A percentile compares a stretch with the other conserved stretches of the same genome.
Conservation (phyloP, 2,329 filamentous ascomycete species). For the Penicillium verrucosum region DNA sequence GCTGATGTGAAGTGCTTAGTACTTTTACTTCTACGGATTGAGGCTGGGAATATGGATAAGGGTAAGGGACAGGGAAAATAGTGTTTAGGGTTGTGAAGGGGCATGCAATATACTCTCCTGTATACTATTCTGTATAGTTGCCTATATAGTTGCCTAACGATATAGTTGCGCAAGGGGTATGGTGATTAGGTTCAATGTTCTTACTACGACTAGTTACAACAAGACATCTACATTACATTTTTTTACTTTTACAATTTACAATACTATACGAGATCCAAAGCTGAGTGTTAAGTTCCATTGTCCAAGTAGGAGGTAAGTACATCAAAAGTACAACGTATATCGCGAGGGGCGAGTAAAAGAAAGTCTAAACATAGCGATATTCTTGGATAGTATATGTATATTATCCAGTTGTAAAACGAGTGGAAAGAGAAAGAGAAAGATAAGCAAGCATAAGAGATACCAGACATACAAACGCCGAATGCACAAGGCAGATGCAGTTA, state of each 20-base stretch:
- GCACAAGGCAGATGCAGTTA: background rate
- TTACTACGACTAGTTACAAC: background rate
- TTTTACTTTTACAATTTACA: background rate
- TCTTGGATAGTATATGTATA: background rate
- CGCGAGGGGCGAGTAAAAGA: background rate
- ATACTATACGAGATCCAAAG: background rate
- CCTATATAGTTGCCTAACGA: no score
- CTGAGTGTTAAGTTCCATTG: background rate
- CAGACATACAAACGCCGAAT: background rate
- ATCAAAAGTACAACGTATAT: background rate
- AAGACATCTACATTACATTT: background rate
- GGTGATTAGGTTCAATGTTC: background rate
- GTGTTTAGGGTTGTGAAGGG: background rate
- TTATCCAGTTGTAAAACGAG: background rate
- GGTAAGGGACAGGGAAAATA: background rate
- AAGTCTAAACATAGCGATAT: background rate
- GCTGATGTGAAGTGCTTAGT: no score
- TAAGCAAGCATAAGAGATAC: background rate
- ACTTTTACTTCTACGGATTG: background rate
- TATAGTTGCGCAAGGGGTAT: background rate
- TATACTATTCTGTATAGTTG: no score
- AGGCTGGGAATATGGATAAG: background rate
- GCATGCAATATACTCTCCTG: background rate
- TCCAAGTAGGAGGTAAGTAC: conserved; percentile 1
- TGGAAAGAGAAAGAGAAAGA: background rate